Evolutionary conservation across 2,329 filamentous ascomycete genomes (phyloP), one percentile per base, ranked within the genome.

Genomic region (Claviceps sp.): DNA sequence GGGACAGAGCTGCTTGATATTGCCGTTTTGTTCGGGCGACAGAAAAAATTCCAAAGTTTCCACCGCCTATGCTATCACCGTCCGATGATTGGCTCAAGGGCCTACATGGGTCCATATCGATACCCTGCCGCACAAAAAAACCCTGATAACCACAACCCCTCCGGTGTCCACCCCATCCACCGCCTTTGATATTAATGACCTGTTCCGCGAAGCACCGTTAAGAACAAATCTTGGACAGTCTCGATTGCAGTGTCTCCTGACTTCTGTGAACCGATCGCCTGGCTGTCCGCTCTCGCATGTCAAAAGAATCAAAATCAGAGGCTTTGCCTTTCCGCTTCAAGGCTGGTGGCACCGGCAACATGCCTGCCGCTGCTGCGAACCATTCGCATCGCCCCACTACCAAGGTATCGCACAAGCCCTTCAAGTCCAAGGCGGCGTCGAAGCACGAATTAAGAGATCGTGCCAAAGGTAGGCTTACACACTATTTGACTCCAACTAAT

Each of bases 331-430:
- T 85, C 65, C 78, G 90, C 70, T 95, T 95, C 72, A 95, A 94
- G 75, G 87, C 85, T 67, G 85, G 85, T 65, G 74, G 80, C 68
- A 74, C 76, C 67, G 76, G 76, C 70, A 86, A 78, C 62, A 93
- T 93, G 87, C 83, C 87, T 64, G 78, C 81, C 69, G 74, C 77
- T 55, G 76, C 79, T 63, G 67, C 75, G 73, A 54, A 55, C 59
- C 89, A 97, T 70, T 90, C 91, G 65, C 93, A 98, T 70, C 81
- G 91, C 67, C 87, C 87, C 63, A 96, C 90, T 54, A 95, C 90
- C 51, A 98, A 97, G 76, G 75, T 81, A 62, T 72, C 78, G 58
- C 83, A 95, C 71, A 98, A 98, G 75, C 68, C 84, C 26, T 98
- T 90, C 77, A 98, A 98, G 72, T 89, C 88, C 54, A 84, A 84